Evolutionary conservation across 768 basidiomycete species (phyloP).

Genomic region (Suillus americanus): DNA sequence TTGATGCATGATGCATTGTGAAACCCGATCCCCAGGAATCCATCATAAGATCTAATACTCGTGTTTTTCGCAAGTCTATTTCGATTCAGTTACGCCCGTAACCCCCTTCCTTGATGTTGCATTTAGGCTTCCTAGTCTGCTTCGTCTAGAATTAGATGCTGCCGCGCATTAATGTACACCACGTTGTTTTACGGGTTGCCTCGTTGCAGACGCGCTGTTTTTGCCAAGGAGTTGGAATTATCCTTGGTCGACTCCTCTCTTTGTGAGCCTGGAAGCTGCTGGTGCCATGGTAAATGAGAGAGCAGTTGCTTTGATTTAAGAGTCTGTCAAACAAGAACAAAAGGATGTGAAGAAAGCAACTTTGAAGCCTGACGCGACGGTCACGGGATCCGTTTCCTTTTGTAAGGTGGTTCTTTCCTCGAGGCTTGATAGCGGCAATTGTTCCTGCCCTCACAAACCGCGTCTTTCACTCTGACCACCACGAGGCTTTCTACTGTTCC

Average conservation of each 20-base stretch:
- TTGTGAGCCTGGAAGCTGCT: not conserved
- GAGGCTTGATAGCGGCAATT: conserved; percentile 27
- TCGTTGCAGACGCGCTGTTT: not conserved
- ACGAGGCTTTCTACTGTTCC: conserved; percentile 1
- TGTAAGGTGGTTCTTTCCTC: conserved; percentile 22
- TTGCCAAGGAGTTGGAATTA: not conserved
- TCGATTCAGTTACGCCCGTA: not conserved
- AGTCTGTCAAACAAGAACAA: not conserved
- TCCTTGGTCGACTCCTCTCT: not conserved
- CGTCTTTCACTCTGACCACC: conserved; percentile 12
- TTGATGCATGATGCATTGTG: not conserved
- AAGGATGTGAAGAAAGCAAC: not conserved
- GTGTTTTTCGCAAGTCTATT: not conserved
- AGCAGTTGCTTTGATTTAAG: not conserved
- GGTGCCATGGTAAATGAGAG: not conserved
- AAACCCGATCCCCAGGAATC: not conserved
- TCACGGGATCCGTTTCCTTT: conserved; percentile 37
- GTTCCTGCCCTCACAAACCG: conserved; percentile 8
- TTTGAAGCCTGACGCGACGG: conserved; percentile 29
- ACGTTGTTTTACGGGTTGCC: not conserved
- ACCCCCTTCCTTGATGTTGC: not conserved
- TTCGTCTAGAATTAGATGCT: not conserved
- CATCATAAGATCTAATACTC: not conserved
- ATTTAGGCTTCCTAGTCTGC: not conserved
- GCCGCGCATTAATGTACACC: not conserved